A percentile compares a stretch with the other conserved stretches of the same genome.
phyloP scores from a whole-genome alignment of 2,329 filamentous ascomycete genomes.

The Fusarium sp. region DNA sequence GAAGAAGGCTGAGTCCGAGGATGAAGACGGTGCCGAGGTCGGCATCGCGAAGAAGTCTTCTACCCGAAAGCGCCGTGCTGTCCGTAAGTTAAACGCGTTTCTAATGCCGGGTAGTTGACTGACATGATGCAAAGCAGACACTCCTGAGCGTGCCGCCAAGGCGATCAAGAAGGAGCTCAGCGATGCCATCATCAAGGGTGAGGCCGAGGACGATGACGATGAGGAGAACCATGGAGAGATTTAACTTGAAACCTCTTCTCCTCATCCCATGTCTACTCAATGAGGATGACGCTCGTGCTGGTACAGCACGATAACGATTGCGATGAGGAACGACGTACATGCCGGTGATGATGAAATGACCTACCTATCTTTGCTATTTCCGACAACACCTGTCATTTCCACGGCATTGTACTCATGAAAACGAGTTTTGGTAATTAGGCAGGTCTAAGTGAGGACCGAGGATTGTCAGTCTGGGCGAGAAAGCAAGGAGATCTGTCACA shows the following conservation, averaged over 20 bases:
- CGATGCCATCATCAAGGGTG: conserved; percentile 31
- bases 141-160: conserved; percentile 32
- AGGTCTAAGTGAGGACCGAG: neutral
- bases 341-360: neutral
- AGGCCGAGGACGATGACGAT: neutral
- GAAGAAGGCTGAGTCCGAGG: conserved; percentile 22
- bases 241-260: neutral
- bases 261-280: neutral
- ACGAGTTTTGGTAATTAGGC: conserved; percentile 15
- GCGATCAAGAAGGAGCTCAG: conserved; percentile 27
- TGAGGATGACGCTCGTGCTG: neutral
- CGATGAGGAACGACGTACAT: conserved; percentile 1
- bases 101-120: neutral
- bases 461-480: neutral
- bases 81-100: conserved; percentile 18
- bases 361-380: conserved; percentile 1
- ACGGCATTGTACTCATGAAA: conserved; percentile 13
- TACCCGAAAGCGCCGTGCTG: conserved; percentile 34
- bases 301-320: neutral
- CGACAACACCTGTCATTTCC: conserved; percentile 14
- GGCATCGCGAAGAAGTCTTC: conserved; percentile 25
- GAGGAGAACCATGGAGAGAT: neutral
- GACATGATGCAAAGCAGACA: conserved; percentile 15
- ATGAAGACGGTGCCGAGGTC: conserved; percentile 8
- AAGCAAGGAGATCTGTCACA: neutral